Evolutionary conservation across 2,329 filamentous ascomycete genomes (phyloP), one percentile per base, ranked within the genome.

Genomic region (Hymenoscyphus scutula): DNA sequence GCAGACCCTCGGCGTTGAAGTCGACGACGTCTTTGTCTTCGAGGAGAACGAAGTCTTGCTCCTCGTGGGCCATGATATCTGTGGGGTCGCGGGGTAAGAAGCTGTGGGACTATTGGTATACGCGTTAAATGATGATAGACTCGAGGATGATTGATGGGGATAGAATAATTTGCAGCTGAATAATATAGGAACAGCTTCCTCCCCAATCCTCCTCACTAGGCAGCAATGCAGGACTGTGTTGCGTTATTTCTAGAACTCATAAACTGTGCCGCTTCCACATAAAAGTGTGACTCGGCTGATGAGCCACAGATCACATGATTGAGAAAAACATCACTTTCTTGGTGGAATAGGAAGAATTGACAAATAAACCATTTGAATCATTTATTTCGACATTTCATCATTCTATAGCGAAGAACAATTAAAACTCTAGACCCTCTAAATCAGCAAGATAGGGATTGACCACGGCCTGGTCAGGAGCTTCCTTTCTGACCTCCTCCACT

Each of bases 1-100:
- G 58, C 17, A 65, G 10, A n/a, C 54, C 37, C 27, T 25, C 32
- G n/a, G 19, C 3, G 37, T 65, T 64, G 60, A 56, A 65, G 54
- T 61, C 60, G n/a, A 34, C 41, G 17, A 62, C 56, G 38, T 65
- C 61, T 29, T 61, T 51, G 17, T 57, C 45, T 6, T 41, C 41
- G 10, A 61, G 38, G 23, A 65, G 32, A 15, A 65, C 55, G 19
- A 64, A 62, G 41, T 62, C 27, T 29, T 59, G 57, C n/a, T 53
- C 38, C n/a, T 53, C 38, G 10, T 53, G 41, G 7, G 57, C 38
- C 57, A 59, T 59, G n/a, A 29, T 53, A 13, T 25, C 17, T 37
- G 37, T 2, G 19, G n/a, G 7, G 32, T 5, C 15, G 17, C 30
- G 30, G 11, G 8, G 34, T 23, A 34, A 32, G 7, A 37, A 37